Evolutionary conservation across 78 protist genomes (phyloP), one percentile per base, ranked within the genome.

Genomic region (Diacronema lutheri): DNA sequence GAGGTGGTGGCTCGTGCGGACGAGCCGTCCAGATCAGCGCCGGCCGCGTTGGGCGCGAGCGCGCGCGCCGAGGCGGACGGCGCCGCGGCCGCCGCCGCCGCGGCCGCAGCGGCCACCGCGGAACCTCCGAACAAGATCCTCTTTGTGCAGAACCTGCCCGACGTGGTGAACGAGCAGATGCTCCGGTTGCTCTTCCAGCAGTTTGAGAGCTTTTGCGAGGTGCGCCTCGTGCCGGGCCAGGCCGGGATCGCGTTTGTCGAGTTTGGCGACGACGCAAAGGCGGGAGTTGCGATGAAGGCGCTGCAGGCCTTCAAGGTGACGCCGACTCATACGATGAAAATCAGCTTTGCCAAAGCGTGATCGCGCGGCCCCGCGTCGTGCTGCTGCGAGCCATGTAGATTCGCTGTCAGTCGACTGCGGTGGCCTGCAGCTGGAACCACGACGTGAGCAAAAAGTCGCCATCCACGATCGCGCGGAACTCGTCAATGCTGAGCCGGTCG

Each of bases 201-300:
- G 96, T 92, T 94, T 81, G 89, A 86, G 29, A 96, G 98, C 31
- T 90, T 90, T 81, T 72, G 84, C 82, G 95, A 93, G 66, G 95
- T 89, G 23, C 92, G 93, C 44, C 61, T 92, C 83, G 93, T 93
- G 26, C 94, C 95, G 1, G 88, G 89, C 33, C 91, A 87, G 80
- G 65, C 92, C 21, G 97, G 94, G 84, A 86, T 96, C 29, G 96
- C 96, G 29, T 96, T 96, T 66, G 95, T 94, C 31, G 97, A 95
- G 86, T 96, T 86, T 68, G 94, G 90, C 38, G 74, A 35, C 50
- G 96, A 92, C 26, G 19, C 26, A 7, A 88, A 92, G 72, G 46
- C 92, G 23, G 92, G 85, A 40, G 81, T 82, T n/a, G 91, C 87
- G 13, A 35, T 37, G 81, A 5, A 16, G 50, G 60, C 38, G 19